Percentiles rank a stretch among this genome's conserved stretches.
Conservation (phyloP, 208 protist genomes). For the Dictyostelium gargantuum region DNA sequence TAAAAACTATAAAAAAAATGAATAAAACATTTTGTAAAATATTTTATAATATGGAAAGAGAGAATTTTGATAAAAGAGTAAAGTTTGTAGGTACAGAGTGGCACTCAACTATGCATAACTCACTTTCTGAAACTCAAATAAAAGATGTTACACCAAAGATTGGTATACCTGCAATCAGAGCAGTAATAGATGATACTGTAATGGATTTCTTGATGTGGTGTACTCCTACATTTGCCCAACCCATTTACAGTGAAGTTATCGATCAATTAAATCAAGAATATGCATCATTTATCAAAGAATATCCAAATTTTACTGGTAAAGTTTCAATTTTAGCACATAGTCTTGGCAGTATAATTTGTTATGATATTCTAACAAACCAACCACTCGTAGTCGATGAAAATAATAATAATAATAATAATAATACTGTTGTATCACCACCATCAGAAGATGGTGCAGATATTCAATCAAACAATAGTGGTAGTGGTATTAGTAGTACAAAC, state of each 20-base stretch:
- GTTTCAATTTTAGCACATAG: conserved; percentile 35
- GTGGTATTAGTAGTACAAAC: background rate
- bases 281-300: background rate
- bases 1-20: background rate
- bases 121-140: background rate
- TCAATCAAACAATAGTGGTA: background rate
- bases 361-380: conserved; percentile 27
- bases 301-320: conserved; percentile 44
- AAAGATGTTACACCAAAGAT: conserved; percentile 13
- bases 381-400: background rate
- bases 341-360: conserved; percentile 5
- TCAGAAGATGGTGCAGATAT: background rate
- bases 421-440: too few relatives aligned
- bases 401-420: background rate
- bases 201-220: conserved; percentile 23
- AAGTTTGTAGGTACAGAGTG: conserved; percentile 35
- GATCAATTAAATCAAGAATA: conserved; percentile 25
- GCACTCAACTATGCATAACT: background rate
- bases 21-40: background rate
- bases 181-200: background rate
- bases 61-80: background rate
- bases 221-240: conserved; percentile 6
- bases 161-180: background rate
- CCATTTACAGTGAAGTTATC: conserved; percentile 21
- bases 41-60: background rate